These are phyloP conservation scores for Ehretia macrophylla DNA, from an alignment of 257 asterid genomes.

Conservation along the genomic window DNA sequence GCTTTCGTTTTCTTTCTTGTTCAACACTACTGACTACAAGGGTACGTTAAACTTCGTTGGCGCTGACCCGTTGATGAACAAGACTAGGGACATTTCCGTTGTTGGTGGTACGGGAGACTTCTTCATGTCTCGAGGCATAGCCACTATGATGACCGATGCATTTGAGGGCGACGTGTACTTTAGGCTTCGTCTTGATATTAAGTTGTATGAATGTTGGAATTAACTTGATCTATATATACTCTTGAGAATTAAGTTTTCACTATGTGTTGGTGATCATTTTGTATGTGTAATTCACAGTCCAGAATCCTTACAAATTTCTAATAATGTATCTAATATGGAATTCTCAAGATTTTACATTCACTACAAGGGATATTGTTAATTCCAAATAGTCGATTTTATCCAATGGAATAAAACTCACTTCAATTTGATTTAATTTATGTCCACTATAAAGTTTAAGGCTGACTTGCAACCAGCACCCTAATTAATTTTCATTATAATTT, in stretches of 20 bases:
- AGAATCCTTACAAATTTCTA: too few species aligned
- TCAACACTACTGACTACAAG: conserved; percentile 51
- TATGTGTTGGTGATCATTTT: neutral
- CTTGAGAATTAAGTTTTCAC: neutral
- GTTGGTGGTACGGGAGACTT: conserved; percentile 87
- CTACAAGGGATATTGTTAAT: too few species aligned
- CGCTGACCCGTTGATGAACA: conserved; percentile 70
- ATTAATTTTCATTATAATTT: too few species aligned
- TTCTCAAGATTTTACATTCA: too few species aligned
- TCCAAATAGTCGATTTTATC: too few species aligned
- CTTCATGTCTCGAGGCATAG: conserved; percentile 80
- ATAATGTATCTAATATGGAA: too few species aligned
- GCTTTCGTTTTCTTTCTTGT: conserved; percentile 62
- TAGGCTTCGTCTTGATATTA: conserved; percentile 53
- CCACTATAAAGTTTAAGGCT: too few species aligned
- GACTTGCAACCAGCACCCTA: too few species aligned
- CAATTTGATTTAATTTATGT: too few species aligned
- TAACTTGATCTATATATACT: neutral
- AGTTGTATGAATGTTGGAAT: conserved; percentile 68
- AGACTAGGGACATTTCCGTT: conserved; percentile 75
- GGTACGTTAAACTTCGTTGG: conserved; percentile 68
- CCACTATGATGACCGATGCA: conserved; percentile 62
- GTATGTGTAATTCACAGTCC: neutral
- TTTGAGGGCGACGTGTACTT: conserved; percentile 67
- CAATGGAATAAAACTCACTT: too few species aligned